A percentile compares a stretch with the other conserved stretches of the same genome.
These are phyloP conservation scores for Millerago galiae DNA, from an alignment of 805 yeast species.

Conservation along the genomic window DNA sequence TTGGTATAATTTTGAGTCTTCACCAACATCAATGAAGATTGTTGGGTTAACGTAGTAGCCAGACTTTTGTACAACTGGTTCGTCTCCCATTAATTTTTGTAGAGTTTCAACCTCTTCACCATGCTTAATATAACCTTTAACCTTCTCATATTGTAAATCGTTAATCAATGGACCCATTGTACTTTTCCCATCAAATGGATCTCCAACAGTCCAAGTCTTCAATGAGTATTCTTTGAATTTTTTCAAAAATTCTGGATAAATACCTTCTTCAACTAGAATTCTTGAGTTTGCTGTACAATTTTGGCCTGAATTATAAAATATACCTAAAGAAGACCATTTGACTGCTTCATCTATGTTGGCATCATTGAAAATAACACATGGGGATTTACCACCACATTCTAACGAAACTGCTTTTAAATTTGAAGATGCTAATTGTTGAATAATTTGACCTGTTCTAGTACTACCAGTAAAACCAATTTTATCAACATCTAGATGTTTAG, in stretches of 20 bases:
- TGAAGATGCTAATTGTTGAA: slow-evolving; percentile 54
- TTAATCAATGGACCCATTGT: slow-evolving; percentile 61
- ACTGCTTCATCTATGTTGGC: slow-evolving; percentile 61
- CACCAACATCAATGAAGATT: slow-evolving; percentile 63
- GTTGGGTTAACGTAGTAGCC: slow-evolving; percentile 77
- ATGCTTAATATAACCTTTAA: slow-evolving; percentile 35
- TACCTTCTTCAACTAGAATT: slow-evolving; percentile 48
- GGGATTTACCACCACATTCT: slow-evolving; percentile 73
- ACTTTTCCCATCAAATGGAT: slow-evolving; percentile 39
- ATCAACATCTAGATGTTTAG: slow-evolving; percentile 50
- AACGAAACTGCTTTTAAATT: slow-evolving; percentile 59
- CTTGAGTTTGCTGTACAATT: slow-evolving; percentile 65
- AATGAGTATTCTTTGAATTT: slow-evolving; percentile 39
- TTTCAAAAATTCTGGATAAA: slow-evolving; percentile 47
- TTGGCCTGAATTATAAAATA: slow-evolving; percentile 62
- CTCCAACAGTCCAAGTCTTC: slow-evolving; percentile 48
- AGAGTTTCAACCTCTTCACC: slow-evolving; percentile 48
- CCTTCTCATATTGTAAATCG: slow-evolving; percentile 48
- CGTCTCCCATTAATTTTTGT: slow-evolving; percentile 36
- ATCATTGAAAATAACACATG: slow-evolving; percentile 54
- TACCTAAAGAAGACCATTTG: slow-evolving; percentile 62
- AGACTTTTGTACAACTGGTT: slow-evolving; percentile 13
- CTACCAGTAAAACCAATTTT: slow-evolving; percentile 64
- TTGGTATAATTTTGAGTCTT: slow-evolving; percentile 55
- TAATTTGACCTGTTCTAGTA: slow-evolving; percentile 58